Base-by-base conservation (phyloP, 441 rosid genomes). In the Capsella rubella region DNA sequence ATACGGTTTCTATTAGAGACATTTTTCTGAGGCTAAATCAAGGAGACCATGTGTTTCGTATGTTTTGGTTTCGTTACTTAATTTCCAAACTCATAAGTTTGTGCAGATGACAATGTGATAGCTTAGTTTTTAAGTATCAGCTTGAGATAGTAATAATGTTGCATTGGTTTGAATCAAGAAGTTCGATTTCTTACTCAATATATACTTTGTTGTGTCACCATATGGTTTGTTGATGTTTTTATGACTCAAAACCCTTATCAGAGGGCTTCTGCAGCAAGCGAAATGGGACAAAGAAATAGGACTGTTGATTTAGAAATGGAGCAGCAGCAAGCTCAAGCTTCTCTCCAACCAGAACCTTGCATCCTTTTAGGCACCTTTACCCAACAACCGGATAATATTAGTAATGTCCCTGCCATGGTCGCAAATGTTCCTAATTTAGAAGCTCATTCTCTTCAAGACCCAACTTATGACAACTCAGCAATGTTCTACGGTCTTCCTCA, bases 401-500 rank as follows among this genome's bases (percentile, higher is more conserved):
- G 3, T 18, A 69, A 7, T 80, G 39, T 87, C 56, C 91, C 82
- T 74, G 63, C 84, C 49, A 75, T 83, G 67, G 64, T 83, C 34
- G 87, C 86, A 70, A 83, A 76, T 74, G 42, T 85, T 59, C 61
- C 79, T 66, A 86, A 72, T 80, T 64, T 82, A 74, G 90, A 90
- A 64, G 52, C 79, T 49, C 87, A 72, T 77, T 83, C 81, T 52
- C 67, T 73, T 57, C 85, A 83, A 10, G 90, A 87, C 52, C 72
- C 72, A 10, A 77, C 40, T 62, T 86, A 85, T 71, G 96, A 92
- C 37, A 55, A 78, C 78, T 69, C 71, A 8, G 71, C 89, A 64
- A 62, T 81, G 69, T 83, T 86, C 52, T 87, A 86, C 69, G 89
- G 88, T n/a, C 82, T 86, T 82, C 82, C 86, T 47, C 92, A 82